phyloP scores from a whole-genome alignment of 257 asterid genomes.

The Coffea eugenioides region DNA sequence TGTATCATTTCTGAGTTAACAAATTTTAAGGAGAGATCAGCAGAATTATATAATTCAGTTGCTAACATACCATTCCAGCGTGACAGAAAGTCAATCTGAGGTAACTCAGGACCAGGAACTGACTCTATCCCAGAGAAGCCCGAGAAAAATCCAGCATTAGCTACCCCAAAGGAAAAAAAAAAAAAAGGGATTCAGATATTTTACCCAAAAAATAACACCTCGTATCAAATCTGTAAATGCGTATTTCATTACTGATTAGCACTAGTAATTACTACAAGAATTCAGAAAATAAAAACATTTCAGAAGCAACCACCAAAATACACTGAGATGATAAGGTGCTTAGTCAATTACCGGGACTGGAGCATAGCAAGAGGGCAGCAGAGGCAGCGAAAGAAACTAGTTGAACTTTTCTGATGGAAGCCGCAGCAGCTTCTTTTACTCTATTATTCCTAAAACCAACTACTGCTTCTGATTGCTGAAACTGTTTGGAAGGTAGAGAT shows the following conservation, averaged over 20 bases:
- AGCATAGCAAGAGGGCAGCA: conserved; percentile 15
- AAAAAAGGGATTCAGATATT: neutral
- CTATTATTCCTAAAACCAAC: conserved; percentile 29
- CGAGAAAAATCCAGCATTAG: conserved; percentile 87
- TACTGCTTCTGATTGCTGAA: neutral
- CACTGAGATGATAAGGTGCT: neutral
- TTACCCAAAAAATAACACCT: neutral
- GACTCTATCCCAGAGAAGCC: conserved; percentile 83
- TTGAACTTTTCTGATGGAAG: conserved; percentile 10
- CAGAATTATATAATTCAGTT: neutral
- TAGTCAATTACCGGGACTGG: conserved; percentile 20
- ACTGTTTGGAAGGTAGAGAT: conserved; percentile 2
- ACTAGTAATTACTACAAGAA: neutral
- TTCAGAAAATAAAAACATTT: conserved; percentile 22
- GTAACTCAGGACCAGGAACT: conserved; percentile 90
- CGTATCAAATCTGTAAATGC: no score
- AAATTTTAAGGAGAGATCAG: neutral
- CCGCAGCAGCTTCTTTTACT: neutral
- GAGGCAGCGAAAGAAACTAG: conserved; percentile 23
- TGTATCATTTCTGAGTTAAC: conserved; percentile 13
- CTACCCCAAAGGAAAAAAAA: conserved; percentile 34
- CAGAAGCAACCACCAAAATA: conserved; percentile 10
- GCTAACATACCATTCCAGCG: conserved; percentile 67
- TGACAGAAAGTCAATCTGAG: conserved; percentile 66
- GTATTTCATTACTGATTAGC: neutral